phyloP scores from a whole-genome alignment of 2,329 filamentous ascomycete species.

The Zymoseptoria brevis region DNA sequence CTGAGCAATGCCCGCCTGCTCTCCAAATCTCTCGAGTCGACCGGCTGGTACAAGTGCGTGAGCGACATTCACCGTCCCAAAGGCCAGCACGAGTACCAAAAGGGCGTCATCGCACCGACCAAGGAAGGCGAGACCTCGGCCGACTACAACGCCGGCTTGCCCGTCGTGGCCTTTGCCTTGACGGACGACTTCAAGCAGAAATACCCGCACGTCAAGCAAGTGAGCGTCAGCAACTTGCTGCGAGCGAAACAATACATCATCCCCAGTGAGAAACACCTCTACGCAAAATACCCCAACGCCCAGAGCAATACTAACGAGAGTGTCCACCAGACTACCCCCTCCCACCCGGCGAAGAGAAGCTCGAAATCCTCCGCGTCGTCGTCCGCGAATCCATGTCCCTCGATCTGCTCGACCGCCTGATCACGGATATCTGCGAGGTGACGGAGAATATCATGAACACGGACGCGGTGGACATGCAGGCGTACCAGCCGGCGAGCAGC shows the following conservation, averaged over 20 bases:
- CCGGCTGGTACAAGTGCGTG: constrained; percentile 58
- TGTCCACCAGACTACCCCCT: constrained; percentile 51
- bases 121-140: constrained; percentile 46
- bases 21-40: constrained; percentile 55
- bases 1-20: constrained; percentile 57
- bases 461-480: constrained; percentile 45
- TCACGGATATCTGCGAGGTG: constrained; percentile 52
- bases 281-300: not conserved
- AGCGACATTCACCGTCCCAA: constrained; percentile 56
- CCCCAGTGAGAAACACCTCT: constrained; percentile 42
- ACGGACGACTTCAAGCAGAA: constrained; percentile 53
- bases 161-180: constrained; percentile 60
- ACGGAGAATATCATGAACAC: constrained; percentile 54
- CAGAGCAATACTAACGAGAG: not conserved
- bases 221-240: constrained; percentile 53
- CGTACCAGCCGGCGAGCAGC: constrained; percentile 36
- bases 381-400: constrained; percentile 60
- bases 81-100: constrained; percentile 36
- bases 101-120: constrained; percentile 37
- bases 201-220: constrained; percentile 58
- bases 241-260: constrained; percentile 63
- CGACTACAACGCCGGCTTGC: constrained; percentile 56
- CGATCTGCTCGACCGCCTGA: constrained; percentile 57
- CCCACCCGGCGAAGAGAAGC: constrained; percentile 53
- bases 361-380: constrained; percentile 60